phyloP scores from a whole-genome alignment of 129 eudicot genomes.

The Centrapalus pauciflorus region DNA sequence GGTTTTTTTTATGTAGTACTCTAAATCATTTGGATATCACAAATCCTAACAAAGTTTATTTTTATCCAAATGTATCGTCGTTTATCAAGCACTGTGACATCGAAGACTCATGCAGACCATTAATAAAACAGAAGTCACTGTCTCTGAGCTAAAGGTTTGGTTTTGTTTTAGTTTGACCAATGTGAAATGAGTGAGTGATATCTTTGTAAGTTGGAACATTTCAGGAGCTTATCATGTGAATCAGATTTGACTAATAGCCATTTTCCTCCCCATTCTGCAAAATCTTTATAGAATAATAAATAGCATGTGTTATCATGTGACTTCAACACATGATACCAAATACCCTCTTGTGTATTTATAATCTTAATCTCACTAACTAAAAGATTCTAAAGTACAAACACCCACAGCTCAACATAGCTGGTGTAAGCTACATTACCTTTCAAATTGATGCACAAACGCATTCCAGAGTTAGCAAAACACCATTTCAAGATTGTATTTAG shows the following conservation, averaged over 20 bases:
- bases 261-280: slow-evolving; percentile 17
- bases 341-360: slow-evolving; percentile 20
- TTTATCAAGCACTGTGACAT: no score
- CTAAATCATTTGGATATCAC: no score
- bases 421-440: slow-evolving; percentile 6
- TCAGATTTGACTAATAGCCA: slow-evolving; percentile 36
- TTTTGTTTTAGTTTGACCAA: slow-evolving; percentile 18
- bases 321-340: slow-evolving; percentile 54
- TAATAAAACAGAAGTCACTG: no score
- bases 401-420: slow-evolving; percentile 26
- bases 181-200: slow-evolving; percentile 25
- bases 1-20: no score
- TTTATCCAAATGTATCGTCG: no score
- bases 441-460: neutral
- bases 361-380: slow-evolving; percentile 25
- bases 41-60: no score
- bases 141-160: neutral
- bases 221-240: slow-evolving; percentile 61
- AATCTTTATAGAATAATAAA: slow-evolving; percentile 28
- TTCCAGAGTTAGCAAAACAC: no score
- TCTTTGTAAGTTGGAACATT: slow-evolving; percentile 26
- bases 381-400: slow-evolving; percentile 25
- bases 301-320: slow-evolving; percentile 77
- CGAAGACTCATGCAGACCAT: no score
- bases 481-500: no score